Evolutionary conservation across 148 eudicot species (phyloP).

Genomic region (Chenopodium quinoa): DNA sequence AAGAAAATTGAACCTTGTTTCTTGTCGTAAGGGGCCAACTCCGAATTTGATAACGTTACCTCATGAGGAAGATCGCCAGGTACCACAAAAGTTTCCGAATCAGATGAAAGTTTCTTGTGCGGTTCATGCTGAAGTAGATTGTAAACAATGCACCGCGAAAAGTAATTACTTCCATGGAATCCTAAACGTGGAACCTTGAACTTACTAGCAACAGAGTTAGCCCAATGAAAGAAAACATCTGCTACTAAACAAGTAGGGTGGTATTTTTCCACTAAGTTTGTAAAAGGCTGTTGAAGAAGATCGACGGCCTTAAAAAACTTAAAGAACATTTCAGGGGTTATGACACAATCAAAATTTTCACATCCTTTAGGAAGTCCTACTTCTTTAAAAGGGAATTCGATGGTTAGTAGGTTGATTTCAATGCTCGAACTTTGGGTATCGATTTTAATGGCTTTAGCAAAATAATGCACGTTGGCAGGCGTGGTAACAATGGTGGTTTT

Average conservation of each 20-base stretch:
- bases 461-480: constrained; percentile 20
- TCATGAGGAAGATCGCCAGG: constrained; percentile 34
- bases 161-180: constrained; percentile 28
- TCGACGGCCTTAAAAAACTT: constrained; percentile 22
- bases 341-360: constrained; percentile 22
- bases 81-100: constrained; percentile 31
- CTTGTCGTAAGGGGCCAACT: constrained; percentile 12
- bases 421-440: not conserved
- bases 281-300: constrained; percentile 9
- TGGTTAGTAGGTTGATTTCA: constrained; percentile 7
- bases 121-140: constrained; percentile 18
- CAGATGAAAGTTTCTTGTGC: constrained; percentile 8
- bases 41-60: constrained; percentile 20
- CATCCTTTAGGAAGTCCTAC: constrained; percentile 37
- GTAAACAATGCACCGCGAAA: constrained; percentile 22
- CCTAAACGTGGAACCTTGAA: constrained; percentile 32
- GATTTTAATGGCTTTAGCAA: constrained; percentile 15
- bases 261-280: not conserved
- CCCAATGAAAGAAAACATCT: constrained; percentile 40
- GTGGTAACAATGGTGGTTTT: constrained; percentile 39
- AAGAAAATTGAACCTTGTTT: not conserved
- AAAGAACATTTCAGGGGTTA: not conserved
- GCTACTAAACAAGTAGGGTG: constrained; percentile 34
- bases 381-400: constrained; percentile 29
- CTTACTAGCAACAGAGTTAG: constrained; percentile 21